These are phyloP conservation scores for Exophiala oligosperma DNA, from an alignment of 2,329 filamentous ascomycete genomes.

Conservation along the genomic window DNA sequence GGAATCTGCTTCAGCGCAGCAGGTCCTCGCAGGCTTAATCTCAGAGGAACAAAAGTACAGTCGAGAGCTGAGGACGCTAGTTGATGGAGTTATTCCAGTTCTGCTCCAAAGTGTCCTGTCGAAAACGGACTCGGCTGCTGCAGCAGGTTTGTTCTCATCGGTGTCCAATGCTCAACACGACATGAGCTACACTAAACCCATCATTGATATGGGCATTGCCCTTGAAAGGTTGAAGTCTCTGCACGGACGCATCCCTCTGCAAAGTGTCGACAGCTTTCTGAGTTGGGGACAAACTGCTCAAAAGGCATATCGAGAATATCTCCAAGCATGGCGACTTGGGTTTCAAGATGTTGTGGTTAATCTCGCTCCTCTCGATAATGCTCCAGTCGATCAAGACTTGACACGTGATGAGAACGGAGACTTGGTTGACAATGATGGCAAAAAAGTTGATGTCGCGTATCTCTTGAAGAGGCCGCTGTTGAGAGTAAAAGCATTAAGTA, in stretches of 20 bases:
- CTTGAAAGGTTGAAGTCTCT: constrained; percentile 79
- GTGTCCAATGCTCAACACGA: constrained; percentile 56
- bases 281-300: constrained; percentile 79
- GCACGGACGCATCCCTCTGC: constrained; percentile 76
- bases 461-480: constrained; percentile 86
- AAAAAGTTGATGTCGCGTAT: constrained; percentile 91
- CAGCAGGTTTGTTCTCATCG: constrained; percentile 67
- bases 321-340: constrained; percentile 85
- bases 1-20: constrained; percentile 65
- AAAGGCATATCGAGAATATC: constrained; percentile 79
- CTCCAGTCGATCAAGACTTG: constrained; percentile 51
- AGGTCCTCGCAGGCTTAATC: constrained; percentile 76
- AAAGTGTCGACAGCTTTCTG: constrained; percentile 70
- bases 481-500: constrained; percentile 82
- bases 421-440: constrained; percentile 70
- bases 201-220: constrained; percentile 89
- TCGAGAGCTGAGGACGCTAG: constrained; percentile 85
- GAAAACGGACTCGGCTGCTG: constrained; percentile 64
- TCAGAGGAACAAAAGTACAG: constrained; percentile 86
- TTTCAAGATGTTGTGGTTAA: constrained; percentile 96
- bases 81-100: constrained; percentile 93
- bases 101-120: constrained; percentile 81
- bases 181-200: constrained; percentile 73
- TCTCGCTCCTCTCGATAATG: constrained; percentile 72
- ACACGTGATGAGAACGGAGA: constrained; percentile 61